Percentiles rank a stretch among this genome's conserved stretches.
Conservation (phyloP, 2,329 filamentous ascomycete species). For the Ilyonectria destructans region DNA sequence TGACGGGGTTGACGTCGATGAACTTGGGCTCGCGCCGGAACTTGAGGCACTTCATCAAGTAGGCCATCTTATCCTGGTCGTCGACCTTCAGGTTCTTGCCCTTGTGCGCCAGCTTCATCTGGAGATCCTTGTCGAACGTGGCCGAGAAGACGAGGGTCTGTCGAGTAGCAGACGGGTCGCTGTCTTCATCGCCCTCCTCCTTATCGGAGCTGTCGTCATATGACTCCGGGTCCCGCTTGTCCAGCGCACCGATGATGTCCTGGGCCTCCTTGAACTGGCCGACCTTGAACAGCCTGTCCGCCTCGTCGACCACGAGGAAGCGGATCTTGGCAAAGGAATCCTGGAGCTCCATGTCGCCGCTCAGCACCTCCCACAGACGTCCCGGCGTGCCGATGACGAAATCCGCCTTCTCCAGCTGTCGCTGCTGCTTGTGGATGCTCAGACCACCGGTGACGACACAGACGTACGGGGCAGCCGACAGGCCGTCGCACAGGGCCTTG, state of each 20-base stretch:
- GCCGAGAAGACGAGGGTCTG: constrained; percentile 98
- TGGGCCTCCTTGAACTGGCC: constrained; percentile 96
- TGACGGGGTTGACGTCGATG: constrained; percentile 90
- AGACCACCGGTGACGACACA: constrained; percentile 93
- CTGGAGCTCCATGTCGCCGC: constrained; percentile 79
- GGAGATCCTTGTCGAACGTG: constrained; percentile 92
- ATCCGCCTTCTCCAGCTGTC: constrained; percentile 86
- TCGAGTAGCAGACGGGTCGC: constrained; percentile 67
- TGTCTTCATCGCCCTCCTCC: constrained; percentile 65
- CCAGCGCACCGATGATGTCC: constrained; percentile 87
- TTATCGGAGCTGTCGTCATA: constrained; percentile 51
- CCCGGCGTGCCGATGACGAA: constrained; percentile 96
- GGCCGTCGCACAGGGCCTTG: constrained; percentile 77
- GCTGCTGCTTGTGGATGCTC: constrained; percentile 94
- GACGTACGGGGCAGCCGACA: constrained; percentile 78
- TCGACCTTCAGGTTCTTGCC: constrained; percentile 63
- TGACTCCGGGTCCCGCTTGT: constrained; percentile 78
- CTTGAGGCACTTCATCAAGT: constrained; percentile 90
- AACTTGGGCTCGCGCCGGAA: constrained; percentile 92
- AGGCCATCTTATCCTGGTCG: constrained; percentile 90
- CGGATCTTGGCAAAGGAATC: constrained; percentile 80
- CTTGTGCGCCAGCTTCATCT: constrained; percentile 82
- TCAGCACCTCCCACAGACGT: constrained; percentile 94
- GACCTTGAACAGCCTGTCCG: constrained; percentile 90
- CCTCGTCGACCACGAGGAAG: constrained; percentile 94